Evolutionary conservation across 805 yeast species (phyloP), one percentile per base, ranked within the genome.

Genomic region (Kazachstania psychrophila): DNA sequence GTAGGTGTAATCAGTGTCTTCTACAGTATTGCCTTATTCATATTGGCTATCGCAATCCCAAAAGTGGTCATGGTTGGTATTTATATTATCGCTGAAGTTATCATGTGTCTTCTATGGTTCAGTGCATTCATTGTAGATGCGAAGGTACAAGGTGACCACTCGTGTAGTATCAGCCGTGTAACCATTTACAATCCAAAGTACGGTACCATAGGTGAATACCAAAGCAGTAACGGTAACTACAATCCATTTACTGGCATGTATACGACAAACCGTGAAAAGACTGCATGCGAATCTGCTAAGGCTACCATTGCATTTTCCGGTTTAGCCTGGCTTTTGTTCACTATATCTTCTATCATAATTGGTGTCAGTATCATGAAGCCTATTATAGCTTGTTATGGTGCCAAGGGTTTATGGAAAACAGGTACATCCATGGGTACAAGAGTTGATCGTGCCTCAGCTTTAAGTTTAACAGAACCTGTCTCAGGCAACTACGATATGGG

Each of bases 221-320:
- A 11, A 8, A 17, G 11, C 4, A 27, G 37, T n/a, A 45, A 42
- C 8, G 49, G 51, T 30, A 36, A 34, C 11, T 51, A 48, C 31
- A 42, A 48, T 31, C 43, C 44, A 28, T 45, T 43, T 31, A 37
- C 44, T 8, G 40, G 41, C 18, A 8, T 28, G n/a, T 49, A 46
- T 33, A 42, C 50, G 6, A 41, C 44, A 14, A 24, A 19, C 3
- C 28, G 19, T 5, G 28, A 37, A 26, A 39, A 23, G 15, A 38
- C 37, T 8, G 57, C 59, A 2, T 60, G 65, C 34, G 47, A 45
- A 33, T 33, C 60, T 10, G 45, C 54, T 6, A 51, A 59, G 35
- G 54, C 62, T 2, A 44, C 63, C 4, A 51, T 58, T 35, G 65
- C 64, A 2, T 58, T 60, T 40, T 46, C 59, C 5, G 62, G 58